Conservation (phyloP, 2,329 filamentous ascomycete genomes). For the Magnaporthiopsis incrustans region DNA sequence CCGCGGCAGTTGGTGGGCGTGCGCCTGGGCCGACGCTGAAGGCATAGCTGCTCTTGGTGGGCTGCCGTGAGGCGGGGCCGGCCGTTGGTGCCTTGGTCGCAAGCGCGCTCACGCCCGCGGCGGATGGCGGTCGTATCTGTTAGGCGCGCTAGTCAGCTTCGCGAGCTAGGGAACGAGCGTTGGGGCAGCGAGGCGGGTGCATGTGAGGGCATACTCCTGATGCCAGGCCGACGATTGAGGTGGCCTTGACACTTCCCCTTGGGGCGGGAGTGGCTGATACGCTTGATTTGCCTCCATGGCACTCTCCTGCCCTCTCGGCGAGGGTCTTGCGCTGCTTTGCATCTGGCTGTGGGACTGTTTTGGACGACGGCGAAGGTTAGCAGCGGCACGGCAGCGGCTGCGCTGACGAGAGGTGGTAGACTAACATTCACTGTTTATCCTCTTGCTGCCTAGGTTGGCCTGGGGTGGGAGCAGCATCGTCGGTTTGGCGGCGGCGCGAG, state of each 20-base stretch:
- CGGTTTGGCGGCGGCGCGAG: slow-evolving; percentile 26
- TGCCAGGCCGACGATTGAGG: slow-evolving; percentile 14
- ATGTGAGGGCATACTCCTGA: slow-evolving; percentile 1
- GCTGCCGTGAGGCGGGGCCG: slow-evolving; percentile 25
- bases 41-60: slow-evolving; percentile 42
- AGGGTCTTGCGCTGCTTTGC: slow-evolving; percentile 51
- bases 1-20: slow-evolving; percentile 34
- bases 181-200: neutral
- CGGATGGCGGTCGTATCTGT: slow-evolving; percentile 27
- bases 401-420: neutral
- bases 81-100: neutral
- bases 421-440: slow-evolving; percentile 19
- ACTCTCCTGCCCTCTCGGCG: slow-evolving; percentile 46
- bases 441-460: slow-evolving; percentile 36
- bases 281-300: slow-evolving; percentile 28
- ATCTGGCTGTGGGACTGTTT: slow-evolving; percentile 43
- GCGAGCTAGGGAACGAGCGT: neutral
- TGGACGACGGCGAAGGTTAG: neutral
- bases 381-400: neutral
- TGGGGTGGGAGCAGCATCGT: slow-evolving; percentile 26
- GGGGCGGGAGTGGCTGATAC: slow-evolving; percentile 21
- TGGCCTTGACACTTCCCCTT: slow-evolving; percentile 32
- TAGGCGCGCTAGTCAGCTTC: slow-evolving; percentile 6
- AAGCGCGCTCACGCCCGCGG: slow-evolving; percentile 7
- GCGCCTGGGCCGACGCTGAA: slow-evolving; percentile 47